A percentile compares a stretch with the other conserved stretches of the same genome.
phyloP scores from a whole-genome alignment of 2,329 filamentous ascomycete genomes.

The Cladosporium phlei region DNA sequence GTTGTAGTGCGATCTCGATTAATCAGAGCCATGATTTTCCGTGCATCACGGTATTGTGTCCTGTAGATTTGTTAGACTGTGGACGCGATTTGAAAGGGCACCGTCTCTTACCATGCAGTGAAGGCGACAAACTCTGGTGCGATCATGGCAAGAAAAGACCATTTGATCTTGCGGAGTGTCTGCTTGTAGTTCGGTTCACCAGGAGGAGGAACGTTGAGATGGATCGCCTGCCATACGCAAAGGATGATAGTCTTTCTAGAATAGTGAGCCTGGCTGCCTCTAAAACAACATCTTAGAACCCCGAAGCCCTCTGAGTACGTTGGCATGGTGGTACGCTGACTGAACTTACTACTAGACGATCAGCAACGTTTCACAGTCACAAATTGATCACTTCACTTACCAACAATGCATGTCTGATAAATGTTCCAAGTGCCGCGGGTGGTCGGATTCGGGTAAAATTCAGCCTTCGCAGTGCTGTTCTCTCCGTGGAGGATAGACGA shows the following conservation, averaged over 20 bases:
- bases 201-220: slow-evolving; percentile 16
- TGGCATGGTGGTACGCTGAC: too few relatives aligned
- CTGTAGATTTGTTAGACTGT: background rate
- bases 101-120: slow-evolving; percentile 8
- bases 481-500: background rate
- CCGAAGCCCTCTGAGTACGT: too few relatives aligned
- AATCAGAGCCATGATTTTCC: background rate
- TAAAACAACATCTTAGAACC: too few relatives aligned
- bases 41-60: background rate
- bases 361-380: too few relatives aligned
- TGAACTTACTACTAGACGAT: too few relatives aligned
- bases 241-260: too few relatives aligned
- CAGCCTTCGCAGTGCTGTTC: background rate
- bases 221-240: slow-evolving; percentile 18
- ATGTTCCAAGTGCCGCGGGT: background rate
- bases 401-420: background rate
- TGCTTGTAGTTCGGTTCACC: slow-evolving; percentile 9
- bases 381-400: too few relatives aligned
- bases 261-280: too few relatives aligned
- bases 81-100: too few relatives aligned
- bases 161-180: slow-evolving; percentile 10
- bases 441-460: background rate
- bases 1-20: too few relatives aligned
- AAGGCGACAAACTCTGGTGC: slow-evolving; percentile 14
- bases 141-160: slow-evolving; percentile 14